Evolutionary conservation across 2,329 filamentous ascomycete genomes (phyloP), one percentile per base, ranked within the genome.

Genomic region (Talaromyces sp.): DNA sequence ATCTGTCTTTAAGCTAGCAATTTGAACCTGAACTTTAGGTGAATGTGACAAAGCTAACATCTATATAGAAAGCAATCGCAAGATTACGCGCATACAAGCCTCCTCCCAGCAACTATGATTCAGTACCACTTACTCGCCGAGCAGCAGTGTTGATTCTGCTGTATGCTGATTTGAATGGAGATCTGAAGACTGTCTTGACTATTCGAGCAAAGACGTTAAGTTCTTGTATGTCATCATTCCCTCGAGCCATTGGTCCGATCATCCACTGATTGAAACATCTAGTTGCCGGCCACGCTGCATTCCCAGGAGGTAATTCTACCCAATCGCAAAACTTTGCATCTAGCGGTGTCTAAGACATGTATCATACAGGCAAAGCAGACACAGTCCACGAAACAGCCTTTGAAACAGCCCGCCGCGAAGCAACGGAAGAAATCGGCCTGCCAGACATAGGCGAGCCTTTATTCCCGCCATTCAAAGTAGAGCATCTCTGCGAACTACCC

Each of bases 381-480:
- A 77, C 78, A 0, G 72, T 83, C 10, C 67, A 75, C 8, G 87
- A 89, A 74, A 84, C 82, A 1, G 79, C 82, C 79, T 92, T 92
- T 77, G 86, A 93, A 73, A 96, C 93, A 61, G 93, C 94, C 8
- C 88, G 94, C 25, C 88, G 94, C 69, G 94, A 98, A 82, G 93
- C 94, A 0, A 91, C 86, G 76, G 94, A 98, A 77, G 94, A 98
- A 77, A 97, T 98, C 69, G 94, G 94, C 1, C 87, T 98, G 2
- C 91, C 94, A 1, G 74, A 75, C 53, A 83, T 89, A 72, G 84
- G 88, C 70, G 87, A 93, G 73, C 86, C 86, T 67, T 84, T 97
- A 34, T 91, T 92, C 1, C 80, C 82, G 13, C 91, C 91, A 0
- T 97, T 97, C 79, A 84, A 84, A 63, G 89, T 98, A 70, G 93